Base-by-base conservation (phyloP, 2,329 filamentous ascomycete species). In the Magnaporthiopsis rhizophila region DNA sequence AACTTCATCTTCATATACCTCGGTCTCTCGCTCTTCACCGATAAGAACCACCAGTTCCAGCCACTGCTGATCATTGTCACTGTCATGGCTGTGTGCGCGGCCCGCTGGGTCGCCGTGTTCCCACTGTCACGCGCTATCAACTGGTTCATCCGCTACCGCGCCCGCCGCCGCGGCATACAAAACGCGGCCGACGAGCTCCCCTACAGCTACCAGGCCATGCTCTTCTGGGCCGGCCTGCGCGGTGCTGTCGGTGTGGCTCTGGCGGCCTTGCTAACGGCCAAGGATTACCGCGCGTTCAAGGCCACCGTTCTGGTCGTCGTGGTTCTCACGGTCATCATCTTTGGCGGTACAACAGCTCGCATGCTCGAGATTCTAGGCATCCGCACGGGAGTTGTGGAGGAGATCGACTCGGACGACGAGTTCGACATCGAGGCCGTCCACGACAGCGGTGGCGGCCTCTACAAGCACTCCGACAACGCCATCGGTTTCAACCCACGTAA, bases 1-100 rank as follows among this genome's bases (percentile, higher is more conserved):
- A 99, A 99, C 76, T 99, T 99, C 74, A 99, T 99, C 76, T 99
- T 99, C 80, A 99, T 99, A 75, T 99, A 99, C 73, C 86, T 99
- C 0, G 95, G 95, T 7, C 82, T 99, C 3, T 96, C 95, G 0
- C 83, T 99, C 34, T 98, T 99, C 75, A 97, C 95, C 3, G 93
- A 98, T 71, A 88, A 87, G 63, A 86, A 91, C 62, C 82, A 97
- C 30, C 87, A 91, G 66, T 99, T 96, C 78, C 96, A 97, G 73
- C 95, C 95, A 0, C 86, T 97, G 3, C 91, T 99, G 72, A 98
- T 98, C 71, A 89, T 99, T 64, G 87, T 99, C 69, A 94, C 94
- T 0, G 88, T 97, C 4, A 80, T 94, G 61, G 93, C 95, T 5
- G 97, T 99, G 62, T 98, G 94, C 71, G 88, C 90, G 13, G 93